These are phyloP conservation scores for Ormosia semicastrata DNA, from an alignment of 306 rosid genomes.

Conservation along the genomic window DNA sequence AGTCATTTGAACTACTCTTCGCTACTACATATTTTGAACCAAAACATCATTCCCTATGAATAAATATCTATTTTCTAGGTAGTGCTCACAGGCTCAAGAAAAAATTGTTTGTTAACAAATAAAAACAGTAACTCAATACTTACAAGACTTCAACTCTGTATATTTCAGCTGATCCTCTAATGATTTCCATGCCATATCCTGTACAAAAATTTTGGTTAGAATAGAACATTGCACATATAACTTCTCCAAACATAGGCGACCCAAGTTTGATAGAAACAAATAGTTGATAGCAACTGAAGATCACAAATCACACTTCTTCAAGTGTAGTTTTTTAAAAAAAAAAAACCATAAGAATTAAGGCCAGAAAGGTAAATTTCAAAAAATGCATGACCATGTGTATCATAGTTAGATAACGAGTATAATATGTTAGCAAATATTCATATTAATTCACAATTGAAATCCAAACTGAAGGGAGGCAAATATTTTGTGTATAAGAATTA, in stretches of 20 bases:
- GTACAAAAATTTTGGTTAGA: constrained; percentile 30
- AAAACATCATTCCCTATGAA: neutral
- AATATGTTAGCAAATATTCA: too few species aligned
- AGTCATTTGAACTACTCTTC: neutral
- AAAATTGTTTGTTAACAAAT: neutral
- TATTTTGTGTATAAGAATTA: too few species aligned
- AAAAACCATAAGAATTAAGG: too few species aligned
- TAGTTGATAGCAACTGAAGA: too few species aligned
- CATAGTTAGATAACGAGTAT: too few species aligned
- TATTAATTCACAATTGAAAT: too few species aligned
- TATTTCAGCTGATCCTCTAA: constrained; percentile 33
- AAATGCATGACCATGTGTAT: too few species aligned
- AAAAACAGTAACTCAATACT: constrained; percentile 8
- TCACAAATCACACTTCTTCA: too few species aligned
- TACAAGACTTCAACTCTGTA: constrained; percentile 36
- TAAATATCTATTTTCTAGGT: neutral
- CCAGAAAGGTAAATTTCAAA: too few species aligned
- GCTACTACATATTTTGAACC: neutral
- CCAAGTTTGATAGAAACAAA: neutral
- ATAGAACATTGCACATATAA: neutral
- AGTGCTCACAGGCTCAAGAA: constrained; percentile 8
- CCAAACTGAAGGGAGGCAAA: too few species aligned
- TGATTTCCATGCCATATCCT: constrained; percentile 49
- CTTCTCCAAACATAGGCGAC: neutral
- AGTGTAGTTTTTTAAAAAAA: too few species aligned